phyloP scores from a whole-genome alignment of 129 eudicot species.

The Tanacetum coccineum region DNA sequence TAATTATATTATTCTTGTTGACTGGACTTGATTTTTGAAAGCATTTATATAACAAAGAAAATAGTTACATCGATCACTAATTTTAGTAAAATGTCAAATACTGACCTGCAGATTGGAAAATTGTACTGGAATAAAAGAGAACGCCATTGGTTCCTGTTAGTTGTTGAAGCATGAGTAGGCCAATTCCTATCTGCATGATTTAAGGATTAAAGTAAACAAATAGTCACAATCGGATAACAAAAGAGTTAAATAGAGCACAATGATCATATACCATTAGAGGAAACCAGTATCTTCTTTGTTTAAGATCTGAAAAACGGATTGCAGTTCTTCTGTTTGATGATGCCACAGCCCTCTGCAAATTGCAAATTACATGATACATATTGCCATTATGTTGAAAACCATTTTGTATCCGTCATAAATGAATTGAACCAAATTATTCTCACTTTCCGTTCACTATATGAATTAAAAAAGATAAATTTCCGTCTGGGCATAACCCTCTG shows the following conservation, averaged over 20 bases:
- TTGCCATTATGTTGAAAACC: neutral
- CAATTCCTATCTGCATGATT: constrained; percentile 77
- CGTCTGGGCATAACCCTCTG: too few species aligned
- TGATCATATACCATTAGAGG: constrained; percentile 68
- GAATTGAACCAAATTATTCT: too few species aligned
- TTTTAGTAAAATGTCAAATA: neutral
- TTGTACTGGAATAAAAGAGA: constrained; percentile 78
- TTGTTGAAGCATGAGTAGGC: constrained; percentile 77
- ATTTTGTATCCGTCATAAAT: too few species aligned
- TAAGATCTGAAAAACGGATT: constrained; percentile 69
- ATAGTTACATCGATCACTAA: neutral
- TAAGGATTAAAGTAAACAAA: constrained; percentile 8
- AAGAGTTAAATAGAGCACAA: neutral
- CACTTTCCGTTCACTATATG: too few species aligned
- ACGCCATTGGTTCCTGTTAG: constrained; percentile 80
- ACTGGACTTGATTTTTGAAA: neutral
- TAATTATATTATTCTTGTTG: neutral
- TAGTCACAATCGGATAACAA: neutral
- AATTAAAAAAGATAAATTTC: too few species aligned
- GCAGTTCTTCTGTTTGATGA: constrained; percentile 74
- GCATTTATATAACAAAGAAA: neutral
- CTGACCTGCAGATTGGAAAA: constrained; percentile 82
- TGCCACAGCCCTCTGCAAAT: constrained; percentile 73
- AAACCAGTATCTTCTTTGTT: constrained; percentile 86
- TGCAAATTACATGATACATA: neutral